Conservation (phyloP, 2,329 filamentous ascomycete species). For the Plectosphaerella cucumerina region DNA sequence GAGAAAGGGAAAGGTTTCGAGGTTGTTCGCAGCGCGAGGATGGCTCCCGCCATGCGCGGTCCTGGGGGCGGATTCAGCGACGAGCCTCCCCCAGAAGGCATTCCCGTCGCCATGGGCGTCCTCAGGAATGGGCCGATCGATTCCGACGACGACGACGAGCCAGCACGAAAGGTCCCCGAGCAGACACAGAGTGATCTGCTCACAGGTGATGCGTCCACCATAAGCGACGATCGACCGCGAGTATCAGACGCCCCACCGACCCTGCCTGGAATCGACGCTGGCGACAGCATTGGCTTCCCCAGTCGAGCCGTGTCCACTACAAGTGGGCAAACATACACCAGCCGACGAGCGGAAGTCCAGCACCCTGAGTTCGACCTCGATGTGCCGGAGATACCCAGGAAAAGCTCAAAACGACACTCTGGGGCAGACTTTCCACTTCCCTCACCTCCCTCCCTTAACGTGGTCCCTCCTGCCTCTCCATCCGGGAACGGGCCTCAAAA, state of each 20-base stretch:
- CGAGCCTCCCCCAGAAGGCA: slow-evolving; percentile 63
- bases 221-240: slow-evolving; percentile 30
- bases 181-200: slow-evolving; percentile 30
- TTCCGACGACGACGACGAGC: slow-evolving; percentile 52
- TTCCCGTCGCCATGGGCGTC: slow-evolving; percentile 60
- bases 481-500: slow-evolving; percentile 1
- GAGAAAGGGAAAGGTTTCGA: slow-evolving; percentile 97
- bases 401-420: slow-evolving; percentile 65
- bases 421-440: slow-evolving; percentile 28
- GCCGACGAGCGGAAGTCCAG: slow-evolving; percentile 17
- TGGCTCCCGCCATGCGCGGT: slow-evolving; percentile 69
- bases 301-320: slow-evolving; percentile 59
- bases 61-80: slow-evolving; percentile 54
- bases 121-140: slow-evolving; percentile 59
- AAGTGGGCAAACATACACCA: slow-evolving; percentile 34
- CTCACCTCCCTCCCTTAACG: slow-evolving; percentile 31
- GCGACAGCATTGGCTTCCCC: slow-evolving; percentile 58
- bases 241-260: slow-evolving; percentile 49
- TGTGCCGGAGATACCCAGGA: slow-evolving; percentile 62
- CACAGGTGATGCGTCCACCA: slow-evolving; percentile 42
- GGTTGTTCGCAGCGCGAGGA: slow-evolving; percentile 84
- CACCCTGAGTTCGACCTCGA: slow-evolving; percentile 19
- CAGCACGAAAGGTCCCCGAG: slow-evolving; percentile 19
- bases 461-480: slow-evolving; percentile 14
- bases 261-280: slow-evolving; percentile 56